Base-by-base conservation (phyloP, 345 rosid genomes). In the Crucihimalaya himalaica region DNA sequence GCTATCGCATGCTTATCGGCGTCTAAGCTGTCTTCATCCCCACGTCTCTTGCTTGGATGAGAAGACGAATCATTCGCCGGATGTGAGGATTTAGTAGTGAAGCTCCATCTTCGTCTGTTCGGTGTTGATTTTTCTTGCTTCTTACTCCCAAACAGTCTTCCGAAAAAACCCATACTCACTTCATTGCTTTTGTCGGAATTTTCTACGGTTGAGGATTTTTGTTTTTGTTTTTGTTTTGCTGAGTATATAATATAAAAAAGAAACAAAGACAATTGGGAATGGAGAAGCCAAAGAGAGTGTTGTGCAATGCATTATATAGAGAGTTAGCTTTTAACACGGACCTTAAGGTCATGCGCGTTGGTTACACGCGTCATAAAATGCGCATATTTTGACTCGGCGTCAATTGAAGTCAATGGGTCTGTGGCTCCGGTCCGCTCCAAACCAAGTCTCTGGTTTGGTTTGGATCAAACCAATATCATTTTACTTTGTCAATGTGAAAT, bases 1-100 rank as follows among this genome's bases (percentile, higher is more conserved):
- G 94, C 97, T 68, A 89, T 83, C 16, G 99, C 98, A 52, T 88
- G 97, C 77, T 86, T 84, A 77, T 81, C 83, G 25, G 90, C 81
- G 68, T 92, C 91, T 63, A 82, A 86, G 34, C 56, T 69, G 23
- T 78, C 72, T 65, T 59, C 73, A 1, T 48, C 64, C 5, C 45
- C 60, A 39, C 63, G 57, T 35, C 52, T 46, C 53, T 35, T 67
- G 71, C 73, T 60, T 52, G 73, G 45, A 37, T 52, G 73, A 45
- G 82, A 65, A 40, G 71, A 64, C 32, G 74, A 43, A 31, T 32
- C 42, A 21, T 63, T 75, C 48, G 80, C 66, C 28, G 81, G 64
- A 66, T 83, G 72, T 64, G 78, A 82, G 66, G 97, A 86, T 80
- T 86, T 84, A 27, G 79, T 46, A 65, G 81, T 55, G 80, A 90